A percentile compares a stretch with the other conserved stretches of the same genome.
Evolutionary conservation across 129 eudicot species (phyloP).

Genomic region (Flaveria sonorensis): DNA sequence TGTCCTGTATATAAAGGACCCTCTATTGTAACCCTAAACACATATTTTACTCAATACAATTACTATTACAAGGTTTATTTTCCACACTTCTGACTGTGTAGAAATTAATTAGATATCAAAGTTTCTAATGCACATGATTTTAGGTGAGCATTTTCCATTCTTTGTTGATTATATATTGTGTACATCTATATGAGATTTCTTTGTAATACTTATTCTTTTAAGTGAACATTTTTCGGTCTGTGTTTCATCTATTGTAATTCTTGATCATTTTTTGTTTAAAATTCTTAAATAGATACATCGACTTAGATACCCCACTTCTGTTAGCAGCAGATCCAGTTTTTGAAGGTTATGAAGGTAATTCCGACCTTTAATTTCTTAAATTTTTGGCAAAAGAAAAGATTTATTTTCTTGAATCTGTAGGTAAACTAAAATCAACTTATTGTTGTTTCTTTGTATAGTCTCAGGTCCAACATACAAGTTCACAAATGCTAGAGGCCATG

Average conservation of each 20-base stretch:
- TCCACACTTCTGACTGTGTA: background rate
- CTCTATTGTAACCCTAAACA: no score
- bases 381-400: background rate
- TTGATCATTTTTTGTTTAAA: background rate
- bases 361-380: background rate
- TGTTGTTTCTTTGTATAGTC: conserved; percentile 38
- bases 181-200: background rate
- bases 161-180: background rate
- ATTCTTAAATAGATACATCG: conserved; percentile 60
- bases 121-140: background rate
- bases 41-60: no score
- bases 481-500: conserved; percentile 92
- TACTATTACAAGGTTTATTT: no score
- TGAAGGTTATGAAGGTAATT: conserved; percentile 90
- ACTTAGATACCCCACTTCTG: conserved; percentile 87
- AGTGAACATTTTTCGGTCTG: background rate
- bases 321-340: conserved; percentile 85
- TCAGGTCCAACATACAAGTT: conserved; percentile 84
- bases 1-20: no score
- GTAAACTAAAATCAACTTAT: conserved; percentile 4
- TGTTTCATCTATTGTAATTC: background rate
- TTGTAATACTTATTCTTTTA: background rate
- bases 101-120: background rate
- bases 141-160: background rate
- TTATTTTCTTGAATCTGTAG: background rate